Evolutionary conservation across 1,284 basidiomycete genomes (phyloP).

Genomic region (Vanrija pseudolonga): DNA sequence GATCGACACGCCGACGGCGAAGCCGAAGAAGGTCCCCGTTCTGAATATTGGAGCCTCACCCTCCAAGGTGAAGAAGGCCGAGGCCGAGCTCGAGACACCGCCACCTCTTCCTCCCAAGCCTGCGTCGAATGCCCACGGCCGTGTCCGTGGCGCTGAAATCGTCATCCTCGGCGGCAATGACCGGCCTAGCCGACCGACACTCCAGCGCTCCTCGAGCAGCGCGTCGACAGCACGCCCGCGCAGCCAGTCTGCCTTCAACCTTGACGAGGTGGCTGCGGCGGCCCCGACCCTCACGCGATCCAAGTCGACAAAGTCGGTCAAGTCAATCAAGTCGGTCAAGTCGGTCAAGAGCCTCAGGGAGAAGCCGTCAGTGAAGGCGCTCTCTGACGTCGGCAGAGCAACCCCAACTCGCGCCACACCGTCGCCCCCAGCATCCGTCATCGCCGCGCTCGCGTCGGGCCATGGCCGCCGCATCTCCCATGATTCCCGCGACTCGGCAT

Average conservation of each 20-base stretch:
- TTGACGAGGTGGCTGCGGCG: too few relatives aligned
- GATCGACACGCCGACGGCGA: too few relatives aligned
- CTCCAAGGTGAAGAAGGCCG: background rate
- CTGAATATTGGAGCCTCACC: background rate
- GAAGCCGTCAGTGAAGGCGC: background rate
- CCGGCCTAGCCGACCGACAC: background rate
- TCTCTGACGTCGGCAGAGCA: too few relatives aligned
- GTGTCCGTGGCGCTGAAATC: background rate
- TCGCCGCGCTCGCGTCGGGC: too few relatives aligned
- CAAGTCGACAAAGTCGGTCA: background rate
- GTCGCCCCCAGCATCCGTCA: background rate
- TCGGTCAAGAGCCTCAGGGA: background rate
- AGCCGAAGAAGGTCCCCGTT: too few relatives aligned
- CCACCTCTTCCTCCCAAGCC: conserved; percentile 8
- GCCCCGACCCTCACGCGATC: background rate
- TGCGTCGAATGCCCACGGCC: background rate
- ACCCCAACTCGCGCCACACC: background rate
- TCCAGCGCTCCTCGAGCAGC: background rate
- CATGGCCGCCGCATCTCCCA: too few relatives aligned
- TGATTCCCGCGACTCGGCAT: too few relatives aligned
- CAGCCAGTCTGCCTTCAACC: too few relatives aligned
- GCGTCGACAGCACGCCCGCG: too few relatives aligned
- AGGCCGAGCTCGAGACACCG: background rate
- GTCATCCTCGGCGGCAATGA: background rate
- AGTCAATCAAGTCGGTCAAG: background rate